Evolutionary conservation across 2,329 filamentous ascomycete genomes (phyloP).

Genomic region (Chaetomium strumarium): DNA sequence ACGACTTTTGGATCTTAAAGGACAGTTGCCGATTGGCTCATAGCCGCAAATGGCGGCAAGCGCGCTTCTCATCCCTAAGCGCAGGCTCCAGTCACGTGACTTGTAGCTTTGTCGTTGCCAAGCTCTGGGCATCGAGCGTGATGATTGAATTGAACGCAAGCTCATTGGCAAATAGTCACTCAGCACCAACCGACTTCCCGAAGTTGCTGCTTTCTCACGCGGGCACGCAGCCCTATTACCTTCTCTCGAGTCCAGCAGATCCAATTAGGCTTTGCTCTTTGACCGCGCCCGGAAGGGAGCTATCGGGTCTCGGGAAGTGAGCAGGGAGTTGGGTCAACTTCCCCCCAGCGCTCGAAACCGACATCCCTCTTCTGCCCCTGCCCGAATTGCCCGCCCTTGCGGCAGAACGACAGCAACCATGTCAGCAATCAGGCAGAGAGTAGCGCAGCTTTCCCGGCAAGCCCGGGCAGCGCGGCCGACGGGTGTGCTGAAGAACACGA

Average conservation of each 20-base stretch:
- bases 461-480: conserved; percentile 31
- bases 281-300: neutral
- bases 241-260: neutral
- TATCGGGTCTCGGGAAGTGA: neutral
- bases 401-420: conserved; percentile 25
- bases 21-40: conserved; percentile 21
- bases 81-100: conserved; percentile 16
- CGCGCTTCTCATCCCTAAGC: neutral
- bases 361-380: conserved; percentile 1
- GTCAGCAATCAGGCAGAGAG: conserved; percentile 34
- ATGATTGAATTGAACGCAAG: conserved; percentile 1
- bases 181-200: conserved; percentile 8
- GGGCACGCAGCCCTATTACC: neutral
- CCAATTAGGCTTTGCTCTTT: neutral
- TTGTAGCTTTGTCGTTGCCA: conserved; percentile 4
- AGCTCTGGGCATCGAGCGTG: conserved; percentile 8
- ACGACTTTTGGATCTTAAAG: conserved; percentile 21
- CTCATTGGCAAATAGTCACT: conserved; percentile 20
- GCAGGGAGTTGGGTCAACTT: conserved; percentile 2
- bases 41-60: neutral
- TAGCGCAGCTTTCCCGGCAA: conserved; percentile 34
- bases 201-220: neutral
- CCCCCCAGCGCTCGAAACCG: neutral
- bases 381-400: conserved; percentile 9
- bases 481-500: conserved; percentile 32